Conservation (phyloP, 805 yeast genomes). For the Schwanniomyces occidentalis region DNA sequence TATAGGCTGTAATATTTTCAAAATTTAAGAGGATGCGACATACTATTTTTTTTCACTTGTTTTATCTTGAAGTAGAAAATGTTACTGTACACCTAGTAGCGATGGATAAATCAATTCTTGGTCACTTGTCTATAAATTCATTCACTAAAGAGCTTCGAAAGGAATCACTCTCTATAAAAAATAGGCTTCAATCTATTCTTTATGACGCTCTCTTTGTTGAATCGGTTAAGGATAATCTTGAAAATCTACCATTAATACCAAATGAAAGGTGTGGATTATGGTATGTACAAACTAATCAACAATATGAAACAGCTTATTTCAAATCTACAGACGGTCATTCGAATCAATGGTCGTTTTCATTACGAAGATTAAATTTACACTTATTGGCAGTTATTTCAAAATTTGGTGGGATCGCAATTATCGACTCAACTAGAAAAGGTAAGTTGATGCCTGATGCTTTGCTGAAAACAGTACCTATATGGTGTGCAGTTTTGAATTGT, state of each 20-base stretch:
- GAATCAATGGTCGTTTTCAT: constrained; percentile 75
- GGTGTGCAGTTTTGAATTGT: constrained; percentile 80
- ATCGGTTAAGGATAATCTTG: constrained; percentile 13
- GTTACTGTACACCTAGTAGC: too few species aligned
- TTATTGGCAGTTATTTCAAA: constrained; percentile 49
- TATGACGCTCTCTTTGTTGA: constrained; percentile 58
- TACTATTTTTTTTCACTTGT: too few species aligned
- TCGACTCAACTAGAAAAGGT: constrained; percentile 86
- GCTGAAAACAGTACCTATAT: constrained; percentile 84
- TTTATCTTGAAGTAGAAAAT: too few species aligned
- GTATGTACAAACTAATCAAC: constrained; percentile 59
- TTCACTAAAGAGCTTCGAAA: constrained; percentile 48
- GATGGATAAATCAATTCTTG: not conserved
- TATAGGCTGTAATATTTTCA: too few species aligned
- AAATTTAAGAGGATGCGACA: too few species aligned
- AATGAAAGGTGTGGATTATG: constrained; percentile 88
- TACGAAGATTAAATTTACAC: constrained; percentile 74
- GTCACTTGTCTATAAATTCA: constrained; percentile 13
- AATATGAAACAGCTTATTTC: constrained; percentile 61
- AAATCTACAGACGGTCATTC: constrained; percentile 93
- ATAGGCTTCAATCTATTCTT: constrained; percentile 71
- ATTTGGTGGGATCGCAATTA: constrained; percentile 54
- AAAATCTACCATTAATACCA: constrained; percentile 52
- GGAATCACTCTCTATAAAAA: constrained; percentile 52
- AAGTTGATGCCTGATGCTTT: constrained; percentile 84